Evolutionary conservation across 2,329 filamentous ascomycete species (phyloP), one percentile per base, ranked within the genome.

Genomic region (Geosmithia morbida): DNA sequence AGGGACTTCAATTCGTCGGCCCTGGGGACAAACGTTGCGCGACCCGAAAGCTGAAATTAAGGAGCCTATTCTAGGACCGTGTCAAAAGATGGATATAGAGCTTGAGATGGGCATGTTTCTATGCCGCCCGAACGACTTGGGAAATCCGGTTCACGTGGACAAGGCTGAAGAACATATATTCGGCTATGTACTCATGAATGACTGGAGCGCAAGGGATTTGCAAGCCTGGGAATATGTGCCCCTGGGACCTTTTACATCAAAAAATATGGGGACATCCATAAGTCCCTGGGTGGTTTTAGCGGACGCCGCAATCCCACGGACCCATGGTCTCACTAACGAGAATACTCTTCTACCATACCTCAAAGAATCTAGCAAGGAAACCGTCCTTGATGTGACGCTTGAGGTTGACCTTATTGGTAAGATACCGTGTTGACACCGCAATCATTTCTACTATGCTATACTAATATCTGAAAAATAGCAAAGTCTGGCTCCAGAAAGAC

Each of bases 41-140:
- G 60, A 64, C 18, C 59, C 64, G 39, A 75, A 52, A 67, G 75
- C 52, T 1, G 54, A 56, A 77, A 79, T 61, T 58, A 72, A 49
- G 79, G 69, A 71, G 1, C 66, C 66, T 3, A 79, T 83, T 49
- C 72, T 76, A 2, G 70, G 77, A 0, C 80, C 77, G 53, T 76
- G 74, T 53, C 75, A 60, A 51, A 59, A 74, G 57, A 69, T 92
- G 0, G 86, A 92, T 55, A 77, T 88, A 43, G 86, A 92, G 61
- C 69, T 92, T 3, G 86, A 92, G 59, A 67, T 92, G 33, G 86
- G 83, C 4, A 83, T 80, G 49, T 88, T 89, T 55, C 69, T 90
- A 16, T 81, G 79, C 61, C 76, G 69, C 39, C 68, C 71, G 13
- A 88, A 85, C 51, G 60, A 70, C 1, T 66, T 88, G 49, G 85